Evolutionary conservation across 1,284 basidiomycete species (phyloP).

Genomic region (Fomitiporia mediterranea): DNA sequence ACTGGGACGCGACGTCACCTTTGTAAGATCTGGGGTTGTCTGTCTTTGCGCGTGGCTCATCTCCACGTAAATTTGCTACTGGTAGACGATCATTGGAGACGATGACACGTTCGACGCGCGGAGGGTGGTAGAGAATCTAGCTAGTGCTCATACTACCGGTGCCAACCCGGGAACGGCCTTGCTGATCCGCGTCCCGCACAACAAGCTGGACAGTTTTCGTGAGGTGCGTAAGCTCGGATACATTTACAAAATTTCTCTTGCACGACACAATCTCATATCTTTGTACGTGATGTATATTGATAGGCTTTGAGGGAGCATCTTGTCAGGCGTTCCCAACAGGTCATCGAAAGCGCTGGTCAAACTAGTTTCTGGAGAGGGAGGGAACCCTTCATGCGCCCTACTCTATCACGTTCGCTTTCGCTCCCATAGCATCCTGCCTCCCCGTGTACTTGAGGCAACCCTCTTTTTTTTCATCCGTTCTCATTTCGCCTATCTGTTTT

Average conservation of each 20-base stretch:
- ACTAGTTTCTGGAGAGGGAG: conserved; percentile 7
- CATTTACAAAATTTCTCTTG: no score
- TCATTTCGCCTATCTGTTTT: background rate
- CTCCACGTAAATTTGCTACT: background rate
- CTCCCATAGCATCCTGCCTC: conserved; percentile 3
- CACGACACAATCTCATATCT: background rate
- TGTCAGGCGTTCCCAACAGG: background rate
- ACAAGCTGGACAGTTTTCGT: background rate
- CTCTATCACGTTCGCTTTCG: conserved; percentile 11
- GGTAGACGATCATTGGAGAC: conserved; percentile 5
- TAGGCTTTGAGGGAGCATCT: conserved; percentile 2
- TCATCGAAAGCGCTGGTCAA: conserved; percentile 6
- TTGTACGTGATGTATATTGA: no score
- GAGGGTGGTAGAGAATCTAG: conserved; percentile 1
- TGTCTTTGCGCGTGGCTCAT: background rate
- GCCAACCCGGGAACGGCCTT: background rate
- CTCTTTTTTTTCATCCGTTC: background rate
- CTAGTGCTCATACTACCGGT: background rate
- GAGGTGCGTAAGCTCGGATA: conserved; percentile 8
- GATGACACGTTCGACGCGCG: conserved; percentile 7
- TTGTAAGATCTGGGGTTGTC: conserved; percentile 1
- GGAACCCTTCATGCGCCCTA: conserved; percentile 12
- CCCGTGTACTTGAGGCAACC: background rate
- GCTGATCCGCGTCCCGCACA: conserved; percentile 3
- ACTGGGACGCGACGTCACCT: conserved; percentile 1